Evolutionary conservation across 768 basidiomycete species (phyloP), one percentile per base, ranked within the genome.

Genomic region (Lactarius sanguifluus): DNA sequence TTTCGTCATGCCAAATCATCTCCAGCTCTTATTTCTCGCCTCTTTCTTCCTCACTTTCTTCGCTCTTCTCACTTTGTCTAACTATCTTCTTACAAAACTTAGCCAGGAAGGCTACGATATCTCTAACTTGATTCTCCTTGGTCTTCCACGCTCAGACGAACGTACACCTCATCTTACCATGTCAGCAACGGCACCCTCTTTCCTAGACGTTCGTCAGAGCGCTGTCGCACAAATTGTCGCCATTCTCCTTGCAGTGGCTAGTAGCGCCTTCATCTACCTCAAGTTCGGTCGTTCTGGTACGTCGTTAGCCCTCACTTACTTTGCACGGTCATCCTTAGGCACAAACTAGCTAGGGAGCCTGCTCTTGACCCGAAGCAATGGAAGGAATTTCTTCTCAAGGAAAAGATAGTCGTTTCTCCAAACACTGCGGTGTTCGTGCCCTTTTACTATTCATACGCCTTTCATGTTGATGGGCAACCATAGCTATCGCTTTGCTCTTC

Each of bases 401-500:
- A 92, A 71, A 97, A 96, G 78, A 87, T 86, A 57, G 80, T 85
- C 72, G 82, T 98, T 62, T 98, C 96, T 9, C 92, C 91, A 69
- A 99, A 99, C 79, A 99, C 97, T 45, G 96, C 97, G 73, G 83
- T 94, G 94, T 98, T 69, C 65, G 88, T 70, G n/a, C 50, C 61
- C 65, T 58, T 4, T 55, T 57, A 25, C 62, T 45, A 38, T 36
- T 36, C 40, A 6, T 13, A 64, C 54, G 23, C 54, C 47, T 64
- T 64, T 5, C 32, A 38, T 58, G 13, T 45, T 63, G 58, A 64
- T 67, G 60, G 52, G 45, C 5, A 50, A 54, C 61, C 45, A 52
- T 73, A 97, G 96, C 71, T 98, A 98, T 82, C 94, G 94, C 65
- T 97, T 97, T 77, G 87, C 83, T 28, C 83, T 98, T 20, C 92